Base-by-base conservation (phyloP, 176 grass and related monocot genomes). In the Musa troglodytarum region DNA sequence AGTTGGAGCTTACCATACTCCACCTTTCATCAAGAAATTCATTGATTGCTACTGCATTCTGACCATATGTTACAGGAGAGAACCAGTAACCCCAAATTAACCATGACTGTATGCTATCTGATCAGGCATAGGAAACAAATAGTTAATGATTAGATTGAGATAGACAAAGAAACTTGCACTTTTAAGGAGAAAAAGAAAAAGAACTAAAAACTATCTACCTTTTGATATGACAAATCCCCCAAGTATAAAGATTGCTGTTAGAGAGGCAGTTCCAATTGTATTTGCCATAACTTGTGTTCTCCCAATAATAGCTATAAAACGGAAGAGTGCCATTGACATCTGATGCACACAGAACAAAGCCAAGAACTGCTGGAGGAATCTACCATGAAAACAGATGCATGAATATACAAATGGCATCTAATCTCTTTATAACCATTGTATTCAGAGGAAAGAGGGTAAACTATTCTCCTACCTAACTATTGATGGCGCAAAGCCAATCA, bases 201-300 rank as follows among this genome's bases (percentile, higher is more conserved):
- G 34, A 43, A 6, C 34, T 14, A 66, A 65, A 9, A 65, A 9
- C 78, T 82, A 67, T 43, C 34, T 43, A 98, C 95, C 90, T 98
- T 86, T 85, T 70, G 90, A 79, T 88, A 98, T 93, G 75, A 93
- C n/a, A 56, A 85, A 98, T 25, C 95, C 95, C 68, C 86, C 90
- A 78, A 93, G 58, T 54, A 98, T 81, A 75, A 85, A 87, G 63
- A 93, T 82, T 76, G 82, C 83, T 78, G 83, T 88, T 22, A 98
- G 88, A 74, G 82, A 83, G 75, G 75, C 76, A 61, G 86, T 87
- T 57, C 86, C 74, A 29, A 98, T 25, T 70, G 83, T 86, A 53
- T 93, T 98, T 54, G 90, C 84, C 86, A 91, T 85, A 69, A 98
- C 86, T 83, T 98, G 95, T 24, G 95, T 98, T 84, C 88, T 91